Base-by-base conservation (phyloP, 1,284 basidiomycete species). In the Rhizopogon parksii region DNA sequence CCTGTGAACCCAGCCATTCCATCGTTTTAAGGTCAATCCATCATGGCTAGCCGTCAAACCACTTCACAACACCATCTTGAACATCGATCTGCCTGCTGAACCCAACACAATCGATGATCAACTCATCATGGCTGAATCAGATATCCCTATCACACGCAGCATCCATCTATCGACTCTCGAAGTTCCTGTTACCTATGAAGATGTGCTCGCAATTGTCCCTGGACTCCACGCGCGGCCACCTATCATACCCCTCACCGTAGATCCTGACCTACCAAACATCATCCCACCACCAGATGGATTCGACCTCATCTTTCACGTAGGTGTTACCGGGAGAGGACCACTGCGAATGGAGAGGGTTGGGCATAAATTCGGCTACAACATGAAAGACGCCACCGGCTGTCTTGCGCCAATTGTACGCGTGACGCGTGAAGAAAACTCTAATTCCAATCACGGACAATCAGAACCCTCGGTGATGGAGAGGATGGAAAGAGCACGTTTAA, bases 291-390 rank as follows among this genome's bases (percentile, higher is more conserved):
- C 68, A 19, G 70, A 69, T 46, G 83, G 83, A n/a, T 88, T 83
- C 59, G 85, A 88, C 61, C 79, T 88, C 55, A 76, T 88, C 46
- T 76, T 88, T 57, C 85, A 88, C 59, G 71, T 88, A 35, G 85
- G 86, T 7, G 79, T 83, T 11, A 84, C 83, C 2, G 78, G 79
- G 6, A 73, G 80, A 11, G 86, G 85, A 0, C 74, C 78, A 0
- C 64, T 88, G 48, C 73, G 82, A 24, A 73, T 88, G 67, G 85
- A 88, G 63, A 73, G 77, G 54, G 63, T 79, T n/a, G 77, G 74
- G 0, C 86, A 88, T 62, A 86, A 85, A 61, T 69, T 78, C 30
- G 83, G 84, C 8, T 88, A 86, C 59, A 72, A 79, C 47, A 80
- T 83, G 78, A 83, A 82, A 62, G 85, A 88, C 57, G 80, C 76